Percentiles rank a stretch among this genome's conserved stretches.
These are phyloP conservation scores for Leptographium radiaticola DNA, from an alignment of 2,329 filamentous ascomycete species.

Conservation along the genomic window DNA sequence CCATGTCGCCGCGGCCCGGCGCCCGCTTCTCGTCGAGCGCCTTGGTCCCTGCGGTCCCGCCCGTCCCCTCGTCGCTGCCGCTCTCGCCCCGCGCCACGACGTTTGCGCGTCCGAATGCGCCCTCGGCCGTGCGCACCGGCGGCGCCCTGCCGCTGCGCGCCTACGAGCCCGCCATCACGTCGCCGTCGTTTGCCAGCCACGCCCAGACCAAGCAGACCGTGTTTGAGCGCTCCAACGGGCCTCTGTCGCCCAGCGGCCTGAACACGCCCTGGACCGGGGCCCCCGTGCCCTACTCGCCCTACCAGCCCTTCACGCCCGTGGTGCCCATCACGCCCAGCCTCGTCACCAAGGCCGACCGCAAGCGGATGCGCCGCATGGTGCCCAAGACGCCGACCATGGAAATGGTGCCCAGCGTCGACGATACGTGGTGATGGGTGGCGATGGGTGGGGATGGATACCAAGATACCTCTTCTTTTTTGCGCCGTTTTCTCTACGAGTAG, in stretches of 20 bases:
- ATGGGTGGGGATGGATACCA: not conserved
- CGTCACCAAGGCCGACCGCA: slow-evolving; percentile 57
- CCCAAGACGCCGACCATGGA: slow-evolving; percentile 49
- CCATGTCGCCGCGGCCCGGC: slow-evolving; percentile 35
- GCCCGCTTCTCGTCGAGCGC: slow-evolving; percentile 19
- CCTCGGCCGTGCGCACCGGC: slow-evolving; percentile 42
- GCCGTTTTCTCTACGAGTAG: no score
- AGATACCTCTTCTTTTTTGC: not conserved
- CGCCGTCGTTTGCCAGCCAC: slow-evolving; percentile 28
- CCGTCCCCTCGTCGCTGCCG: slow-evolving; percentile 12
- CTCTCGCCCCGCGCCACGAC: slow-evolving; percentile 5
- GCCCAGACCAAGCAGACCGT: slow-evolving; percentile 47
- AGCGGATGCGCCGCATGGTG: slow-evolving; percentile 51
- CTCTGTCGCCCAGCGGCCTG: slow-evolving; percentile 39
- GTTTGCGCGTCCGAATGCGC: slow-evolving; percentile 21
- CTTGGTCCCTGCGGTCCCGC: slow-evolving; percentile 15
- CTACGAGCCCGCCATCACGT: slow-evolving; percentile 43
- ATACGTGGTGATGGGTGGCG: slow-evolving; percentile 43
- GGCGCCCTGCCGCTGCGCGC: slow-evolving; percentile 47
- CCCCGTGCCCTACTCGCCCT: slow-evolving; percentile 60
- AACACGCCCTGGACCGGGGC: slow-evolving; percentile 48
- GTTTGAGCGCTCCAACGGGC: slow-evolving; percentile 40
- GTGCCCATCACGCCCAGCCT: slow-evolving; percentile 66
- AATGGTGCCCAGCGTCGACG: slow-evolving; percentile 48
- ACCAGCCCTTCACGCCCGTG: slow-evolving; percentile 65